phyloP scores from a whole-genome alignment of 257 asterid species.

The Solanum verrucosum region DNA sequence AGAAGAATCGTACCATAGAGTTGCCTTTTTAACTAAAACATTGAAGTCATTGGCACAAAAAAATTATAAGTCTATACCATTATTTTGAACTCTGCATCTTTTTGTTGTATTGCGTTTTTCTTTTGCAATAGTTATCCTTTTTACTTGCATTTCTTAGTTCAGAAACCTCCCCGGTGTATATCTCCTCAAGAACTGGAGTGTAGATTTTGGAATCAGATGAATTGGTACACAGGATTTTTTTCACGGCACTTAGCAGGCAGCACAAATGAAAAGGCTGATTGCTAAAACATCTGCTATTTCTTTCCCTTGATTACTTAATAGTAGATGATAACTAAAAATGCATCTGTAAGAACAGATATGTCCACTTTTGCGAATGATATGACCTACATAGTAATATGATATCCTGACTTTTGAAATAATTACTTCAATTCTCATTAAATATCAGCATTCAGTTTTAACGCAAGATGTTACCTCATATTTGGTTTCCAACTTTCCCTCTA shows the following conservation, averaged over 20 bases:
- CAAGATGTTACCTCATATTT: background rate
- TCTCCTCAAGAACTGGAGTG: background rate
- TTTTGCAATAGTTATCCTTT: background rate
- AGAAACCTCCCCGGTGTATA: background rate
- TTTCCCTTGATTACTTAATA: background rate
- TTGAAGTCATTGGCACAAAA: background rate
- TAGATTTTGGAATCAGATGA: background rate
- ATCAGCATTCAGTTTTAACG: background rate
- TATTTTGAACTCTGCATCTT: background rate
- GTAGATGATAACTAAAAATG: background rate
- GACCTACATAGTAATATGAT: background rate
- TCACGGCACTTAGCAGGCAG: background rate
- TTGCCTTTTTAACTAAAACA: background rate
- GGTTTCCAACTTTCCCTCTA: background rate
- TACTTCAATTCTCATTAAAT: background rate
- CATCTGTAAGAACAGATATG: background rate
- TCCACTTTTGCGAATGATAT: background rate
- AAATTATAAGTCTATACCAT: background rate
- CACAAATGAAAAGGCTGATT: background rate
- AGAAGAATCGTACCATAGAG: background rate
- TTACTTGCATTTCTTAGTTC: background rate
- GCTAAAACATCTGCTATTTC: background rate
- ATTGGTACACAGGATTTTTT: background rate
- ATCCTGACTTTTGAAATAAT: background rate
- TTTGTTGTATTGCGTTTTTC: background rate